phyloP scores from a whole-genome alignment of 2,329 filamentous ascomycete genomes.

The Trichophyton mentagrophytes region DNA sequence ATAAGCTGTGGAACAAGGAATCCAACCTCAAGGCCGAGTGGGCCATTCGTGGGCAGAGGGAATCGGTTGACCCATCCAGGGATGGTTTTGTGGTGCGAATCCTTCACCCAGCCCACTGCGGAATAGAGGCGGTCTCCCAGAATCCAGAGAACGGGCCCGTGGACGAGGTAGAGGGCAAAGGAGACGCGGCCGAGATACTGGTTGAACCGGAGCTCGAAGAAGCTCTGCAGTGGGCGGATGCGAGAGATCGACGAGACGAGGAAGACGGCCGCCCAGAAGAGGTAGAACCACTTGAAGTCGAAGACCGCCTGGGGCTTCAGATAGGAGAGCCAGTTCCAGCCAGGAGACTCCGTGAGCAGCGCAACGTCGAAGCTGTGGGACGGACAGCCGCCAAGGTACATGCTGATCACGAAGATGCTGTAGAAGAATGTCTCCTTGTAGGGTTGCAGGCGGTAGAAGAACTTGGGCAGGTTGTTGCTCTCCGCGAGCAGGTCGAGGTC shows the following conservation, averaged over 20 bases:
- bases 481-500: conserved; percentile 47
- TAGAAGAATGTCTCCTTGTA: conserved; percentile 43
- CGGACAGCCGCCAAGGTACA: conserved; percentile 51
- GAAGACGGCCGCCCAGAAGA: conserved; percentile 32
- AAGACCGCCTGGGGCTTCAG: conserved; percentile 54
- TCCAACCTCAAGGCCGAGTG: conserved; percentile 47
- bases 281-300: conserved; percentile 32
- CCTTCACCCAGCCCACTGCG: conserved; percentile 44
- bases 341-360: conserved; percentile 41
- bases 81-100: conserved; percentile 39
- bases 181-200: conserved; percentile 38
- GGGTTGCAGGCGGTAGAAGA: conserved; percentile 36
- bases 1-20: conserved; percentile 50
- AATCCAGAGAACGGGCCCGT: conserved; percentile 47
- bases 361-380: conserved; percentile 38
- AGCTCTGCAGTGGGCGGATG: conserved; percentile 28
- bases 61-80: conserved; percentile 46
- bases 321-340: conserved; percentile 49
- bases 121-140: conserved; percentile 53
- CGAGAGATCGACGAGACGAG: conserved; percentile 33
- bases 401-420: conserved; percentile 38
- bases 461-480: conserved; percentile 39
- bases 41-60: conserved; percentile 43
- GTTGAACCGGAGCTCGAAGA: conserved; percentile 30
- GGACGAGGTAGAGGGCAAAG: conserved; percentile 37